Evolutionary conservation across 2,329 filamentous ascomycete genomes (phyloP).

Genomic region (Cladosporium halotolerans): DNA sequence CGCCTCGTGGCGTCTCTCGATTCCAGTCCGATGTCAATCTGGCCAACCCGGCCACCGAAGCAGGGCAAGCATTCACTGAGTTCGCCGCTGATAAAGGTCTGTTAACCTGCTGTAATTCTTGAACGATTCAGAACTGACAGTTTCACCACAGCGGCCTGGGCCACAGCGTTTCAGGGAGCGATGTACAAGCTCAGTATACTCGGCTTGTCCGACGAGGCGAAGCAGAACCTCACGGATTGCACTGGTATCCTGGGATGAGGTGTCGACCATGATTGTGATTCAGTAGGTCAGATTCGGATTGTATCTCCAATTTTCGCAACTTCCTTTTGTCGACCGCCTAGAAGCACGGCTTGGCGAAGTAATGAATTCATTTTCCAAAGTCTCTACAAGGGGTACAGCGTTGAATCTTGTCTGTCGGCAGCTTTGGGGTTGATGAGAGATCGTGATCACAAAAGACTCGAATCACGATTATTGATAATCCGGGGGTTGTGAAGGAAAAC

Average conservation of each 20-base stretch:
- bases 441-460: too few species aligned
- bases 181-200: slow-evolving; percentile 21
- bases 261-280: not conserved
- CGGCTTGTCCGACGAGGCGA: slow-evolving; percentile 15
- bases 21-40: slow-evolving; percentile 25
- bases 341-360: too few species aligned
- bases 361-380: too few species aligned
- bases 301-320: too few species aligned
- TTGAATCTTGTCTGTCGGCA: too few species aligned
- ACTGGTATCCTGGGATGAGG: slow-evolving; percentile 11
- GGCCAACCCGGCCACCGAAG: slow-evolving; percentile 16
- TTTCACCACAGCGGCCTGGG: slow-evolving; percentile 7
- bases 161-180: slow-evolving; percentile 14
- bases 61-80: slow-evolving; percentile 29
- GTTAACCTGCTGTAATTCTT: slow-evolving; percentile 9
- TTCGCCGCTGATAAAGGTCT: slow-evolving; percentile 28
- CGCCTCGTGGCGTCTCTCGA: slow-evolving; percentile 17
- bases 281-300: too few species aligned
- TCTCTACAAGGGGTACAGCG: too few species aligned
- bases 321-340: too few species aligned
- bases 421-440: too few species aligned
- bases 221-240: slow-evolving; percentile 17
- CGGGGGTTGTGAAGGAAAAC: too few species aligned
- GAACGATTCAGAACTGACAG: not conserved
- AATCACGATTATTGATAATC: too few species aligned